phyloP scores from a whole-genome alignment of 164 flowering plant genomes.

The Nymphaea colorata region DNA sequence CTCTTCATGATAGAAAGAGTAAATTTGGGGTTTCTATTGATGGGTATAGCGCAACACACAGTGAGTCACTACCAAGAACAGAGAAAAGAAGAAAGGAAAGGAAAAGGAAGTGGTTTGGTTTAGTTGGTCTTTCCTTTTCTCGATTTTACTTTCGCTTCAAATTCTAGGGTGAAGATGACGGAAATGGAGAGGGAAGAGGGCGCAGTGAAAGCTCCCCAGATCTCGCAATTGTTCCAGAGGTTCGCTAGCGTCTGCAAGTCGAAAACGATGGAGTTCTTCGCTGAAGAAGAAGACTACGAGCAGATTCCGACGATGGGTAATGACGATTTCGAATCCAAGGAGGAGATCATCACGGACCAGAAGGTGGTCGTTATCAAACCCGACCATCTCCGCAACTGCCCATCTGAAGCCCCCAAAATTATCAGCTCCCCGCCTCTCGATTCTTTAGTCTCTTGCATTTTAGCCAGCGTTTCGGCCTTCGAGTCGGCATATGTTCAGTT shows the following conservation, averaged over 20 bases:
- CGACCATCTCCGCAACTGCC: slow-evolving; percentile 10
- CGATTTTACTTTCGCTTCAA: background rate
- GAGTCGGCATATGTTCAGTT: slow-evolving; percentile 82
- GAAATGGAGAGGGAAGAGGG: slow-evolving; percentile 9
- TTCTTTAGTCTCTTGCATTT: slow-evolving; percentile 45
- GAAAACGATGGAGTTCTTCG: slow-evolving; percentile 83
- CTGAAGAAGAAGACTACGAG: slow-evolving; percentile 41
- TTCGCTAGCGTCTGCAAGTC: slow-evolving; percentile 85
- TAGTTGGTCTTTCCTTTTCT: too few species aligned
- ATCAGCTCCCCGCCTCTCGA: slow-evolving; percentile 12
- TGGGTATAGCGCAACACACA: too few species aligned
- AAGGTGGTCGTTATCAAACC: slow-evolving; percentile 77
- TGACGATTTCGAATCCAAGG: slow-evolving; percentile 35
- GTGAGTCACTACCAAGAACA: too few species aligned
- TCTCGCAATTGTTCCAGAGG: slow-evolving; percentile 76
- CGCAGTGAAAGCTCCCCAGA: slow-evolving; percentile 51
- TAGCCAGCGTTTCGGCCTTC: slow-evolving; percentile 70
- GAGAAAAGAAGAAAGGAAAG: too few species aligned
- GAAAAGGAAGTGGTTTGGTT: too few species aligned
- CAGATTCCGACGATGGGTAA: slow-evolving; percentile 20
- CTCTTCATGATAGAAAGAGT: too few species aligned
- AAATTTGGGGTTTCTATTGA: too few species aligned
- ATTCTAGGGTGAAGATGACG: background rate
- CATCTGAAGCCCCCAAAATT: background rate
- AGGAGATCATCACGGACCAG: slow-evolving; percentile 60